Conservation (phyloP, 495 filamentous ascomycete genomes). For the Aspergillus hancockii region DNA sequence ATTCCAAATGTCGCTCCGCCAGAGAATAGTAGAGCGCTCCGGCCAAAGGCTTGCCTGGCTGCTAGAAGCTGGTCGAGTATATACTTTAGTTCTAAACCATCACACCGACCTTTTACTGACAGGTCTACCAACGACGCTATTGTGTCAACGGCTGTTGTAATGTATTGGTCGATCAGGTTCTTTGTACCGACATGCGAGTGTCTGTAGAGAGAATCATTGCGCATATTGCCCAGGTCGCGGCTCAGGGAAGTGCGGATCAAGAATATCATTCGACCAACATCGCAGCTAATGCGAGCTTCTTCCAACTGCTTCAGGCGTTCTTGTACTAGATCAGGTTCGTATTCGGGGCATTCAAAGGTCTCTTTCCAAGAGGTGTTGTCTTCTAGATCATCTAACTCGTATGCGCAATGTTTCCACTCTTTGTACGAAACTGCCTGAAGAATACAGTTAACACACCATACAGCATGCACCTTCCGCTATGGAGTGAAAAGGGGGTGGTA, state of each 20-base stretch:
- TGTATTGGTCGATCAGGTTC: constrained; percentile 80
- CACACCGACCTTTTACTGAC: constrained; percentile 54
- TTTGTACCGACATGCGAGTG: constrained; percentile 89
- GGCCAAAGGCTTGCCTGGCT: constrained; percentile 82
- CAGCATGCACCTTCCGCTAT: background rate
- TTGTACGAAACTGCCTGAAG: constrained; percentile 59
- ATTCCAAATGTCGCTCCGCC: constrained; percentile 94
- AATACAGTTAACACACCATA: background rate
- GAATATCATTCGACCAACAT: constrained; percentile 75
- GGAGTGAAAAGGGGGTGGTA: background rate
- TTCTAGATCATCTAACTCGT: constrained; percentile 78
- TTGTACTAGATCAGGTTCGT: constrained; percentile 67
- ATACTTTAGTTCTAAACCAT: constrained; percentile 60
- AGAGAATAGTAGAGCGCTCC: constrained; percentile 83
- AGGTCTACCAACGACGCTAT: constrained; percentile 69
- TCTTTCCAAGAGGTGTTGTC: constrained; percentile 81
- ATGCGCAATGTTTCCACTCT: constrained; percentile 67
- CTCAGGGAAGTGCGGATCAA: constrained; percentile 79
- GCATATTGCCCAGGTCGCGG: constrained; percentile 83
- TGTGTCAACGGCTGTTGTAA: constrained; percentile 71
- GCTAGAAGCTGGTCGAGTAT: constrained; percentile 74
- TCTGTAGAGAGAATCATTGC: constrained; percentile 76
- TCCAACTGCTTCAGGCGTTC: constrained; percentile 71
- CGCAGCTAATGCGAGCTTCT: constrained; percentile 70
- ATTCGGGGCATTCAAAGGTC: constrained; percentile 64